Conservation (phyloP, 2,329 filamentous ascomycete genomes). For the Trichoderma oligosporum region DNA sequence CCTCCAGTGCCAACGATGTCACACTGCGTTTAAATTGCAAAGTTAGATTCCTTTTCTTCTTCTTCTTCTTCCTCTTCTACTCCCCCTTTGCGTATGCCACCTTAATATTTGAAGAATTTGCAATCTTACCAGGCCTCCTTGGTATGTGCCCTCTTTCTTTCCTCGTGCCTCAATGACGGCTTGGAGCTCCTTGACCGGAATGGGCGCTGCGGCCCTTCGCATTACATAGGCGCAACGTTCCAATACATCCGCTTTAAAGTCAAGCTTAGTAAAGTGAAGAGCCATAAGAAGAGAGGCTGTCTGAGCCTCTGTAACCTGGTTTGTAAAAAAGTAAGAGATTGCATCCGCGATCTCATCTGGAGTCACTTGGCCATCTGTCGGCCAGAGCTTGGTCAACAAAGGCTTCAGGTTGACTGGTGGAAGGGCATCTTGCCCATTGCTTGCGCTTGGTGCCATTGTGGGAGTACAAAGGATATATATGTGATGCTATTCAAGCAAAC, state of each 20-base stretch:
- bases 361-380: conserved; percentile 52
- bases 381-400: conserved; percentile 71
- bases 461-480: background rate
- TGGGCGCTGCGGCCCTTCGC: conserved; percentile 70
- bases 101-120: conserved; percentile 19
- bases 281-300: conserved; percentile 83
- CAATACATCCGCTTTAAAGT: conserved; percentile 79
- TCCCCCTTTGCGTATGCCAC: background rate
- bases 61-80: too few species aligned
- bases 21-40: conserved; percentile 48
- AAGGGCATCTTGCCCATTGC: conserved; percentile 27
- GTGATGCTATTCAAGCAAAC: background rate
- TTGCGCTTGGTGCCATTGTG: conserved; percentile 29
- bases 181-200: conserved; percentile 62
- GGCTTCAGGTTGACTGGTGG: conserved; percentile 60
- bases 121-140: conserved; percentile 71
- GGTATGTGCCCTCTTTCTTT: conserved; percentile 68
- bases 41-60: background rate
- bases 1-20: conserved; percentile 98
- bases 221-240: conserved; percentile 80
- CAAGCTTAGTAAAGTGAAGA: conserved; percentile 84
- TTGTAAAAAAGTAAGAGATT: conserved; percentile 85
- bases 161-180: conserved; percentile 58
- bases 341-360: conserved; percentile 85
- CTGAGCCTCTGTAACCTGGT: conserved; percentile 83